Evolutionary conservation across 768 basidiomycete genomes (phyloP).

Genomic region (Kwoniella sp.): DNA sequence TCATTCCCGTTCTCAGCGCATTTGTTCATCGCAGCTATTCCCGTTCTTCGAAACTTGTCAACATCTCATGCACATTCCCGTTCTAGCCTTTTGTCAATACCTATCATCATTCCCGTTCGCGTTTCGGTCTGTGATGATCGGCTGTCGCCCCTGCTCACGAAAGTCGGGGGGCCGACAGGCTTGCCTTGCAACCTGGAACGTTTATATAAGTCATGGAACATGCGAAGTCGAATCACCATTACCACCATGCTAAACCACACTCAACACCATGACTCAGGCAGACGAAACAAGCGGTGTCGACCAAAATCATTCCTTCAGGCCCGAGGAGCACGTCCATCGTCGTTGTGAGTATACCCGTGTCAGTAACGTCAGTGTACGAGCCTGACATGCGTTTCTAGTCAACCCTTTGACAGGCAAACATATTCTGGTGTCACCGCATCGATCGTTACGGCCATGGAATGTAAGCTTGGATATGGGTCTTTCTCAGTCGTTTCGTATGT

Average conservation of each 20-base stretch:
- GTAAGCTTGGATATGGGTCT: slow-evolving; percentile 16
- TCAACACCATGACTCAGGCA: background rate
- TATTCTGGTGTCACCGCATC: slow-evolving; percentile 84
- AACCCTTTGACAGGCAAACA: slow-evolving; percentile 78
- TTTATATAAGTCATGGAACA: no score
- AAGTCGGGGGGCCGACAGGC: no score
- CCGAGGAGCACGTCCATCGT: slow-evolving; percentile 1
- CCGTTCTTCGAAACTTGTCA: background rate
- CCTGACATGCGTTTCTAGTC: slow-evolving; percentile 58
- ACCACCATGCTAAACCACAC: background rate
- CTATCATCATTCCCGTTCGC: no score
- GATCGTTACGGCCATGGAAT: slow-evolving; percentile 83
- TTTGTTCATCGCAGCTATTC: background rate
- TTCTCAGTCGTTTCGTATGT: no score
- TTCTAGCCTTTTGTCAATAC: background rate
- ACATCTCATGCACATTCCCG: background rate
- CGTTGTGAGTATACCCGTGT: background rate
- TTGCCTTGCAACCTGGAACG: no score
- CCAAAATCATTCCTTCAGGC: background rate
- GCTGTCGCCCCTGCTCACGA: no score
- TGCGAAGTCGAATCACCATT: background rate
- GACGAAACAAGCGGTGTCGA: background rate
- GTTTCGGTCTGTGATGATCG: no score
- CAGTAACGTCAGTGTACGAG: background rate
- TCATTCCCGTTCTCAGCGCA: no score